These are phyloP conservation scores for Lasiodiplodia hormozganensis DNA, from an alignment of 2,329 filamentous ascomycete species.

Conservation along the genomic window DNA sequence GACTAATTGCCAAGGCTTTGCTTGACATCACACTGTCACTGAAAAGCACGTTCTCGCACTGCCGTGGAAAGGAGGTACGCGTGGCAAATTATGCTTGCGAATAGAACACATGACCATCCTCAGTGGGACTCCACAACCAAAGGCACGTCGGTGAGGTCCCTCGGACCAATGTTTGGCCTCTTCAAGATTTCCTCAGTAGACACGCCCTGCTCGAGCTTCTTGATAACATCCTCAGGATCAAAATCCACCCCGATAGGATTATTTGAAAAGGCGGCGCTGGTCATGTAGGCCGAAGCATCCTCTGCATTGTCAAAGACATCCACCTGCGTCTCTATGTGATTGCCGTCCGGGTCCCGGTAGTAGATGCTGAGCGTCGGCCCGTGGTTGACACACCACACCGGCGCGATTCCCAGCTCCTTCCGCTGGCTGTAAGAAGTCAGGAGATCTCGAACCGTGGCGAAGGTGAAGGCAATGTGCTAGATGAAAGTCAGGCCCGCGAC, in stretches of 20 bases:
- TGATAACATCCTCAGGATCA: slow-evolving; percentile 53
- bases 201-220: slow-evolving; percentile 37
- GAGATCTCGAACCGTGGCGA: slow-evolving; percentile 45
- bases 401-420: slow-evolving; percentile 46
- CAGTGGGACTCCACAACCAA: neutral
- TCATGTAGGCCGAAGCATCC: slow-evolving; percentile 53
- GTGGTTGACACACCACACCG: slow-evolving; percentile 56
- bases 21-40: too few relatives aligned
- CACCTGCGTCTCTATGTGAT: slow-evolving; percentile 56
- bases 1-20: too few relatives aligned
- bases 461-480: slow-evolving; percentile 53
- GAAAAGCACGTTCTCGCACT: too few relatives aligned
- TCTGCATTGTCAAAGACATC: slow-evolving; percentile 44
- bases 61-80: too few relatives aligned
- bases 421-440: slow-evolving; percentile 47
- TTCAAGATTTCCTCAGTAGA: neutral
- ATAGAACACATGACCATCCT: neutral
- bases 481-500: slow-evolving; percentile 30
- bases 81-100: too few relatives aligned
- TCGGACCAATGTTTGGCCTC: neutral
- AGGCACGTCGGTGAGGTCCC: neutral
- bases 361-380: slow-evolving; percentile 57
- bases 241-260: slow-evolving; percentile 52
- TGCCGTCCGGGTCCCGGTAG: slow-evolving; percentile 59
- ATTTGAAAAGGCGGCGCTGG: slow-evolving; percentile 41